Evolutionary conservation across 805 yeast genomes (phyloP).

Genomic region (Spathaspora sp.): DNA sequence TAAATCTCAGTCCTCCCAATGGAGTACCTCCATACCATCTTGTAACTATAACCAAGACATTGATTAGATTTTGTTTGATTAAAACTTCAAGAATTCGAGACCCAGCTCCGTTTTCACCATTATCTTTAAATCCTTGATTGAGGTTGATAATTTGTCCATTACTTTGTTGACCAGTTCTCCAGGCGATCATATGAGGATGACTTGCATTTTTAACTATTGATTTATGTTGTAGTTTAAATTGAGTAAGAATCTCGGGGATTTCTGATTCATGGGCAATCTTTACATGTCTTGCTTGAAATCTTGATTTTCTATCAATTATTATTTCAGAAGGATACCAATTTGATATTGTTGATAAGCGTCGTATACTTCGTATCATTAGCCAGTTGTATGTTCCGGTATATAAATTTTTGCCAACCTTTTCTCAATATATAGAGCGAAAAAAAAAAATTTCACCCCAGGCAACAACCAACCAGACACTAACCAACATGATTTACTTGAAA

Average conservation of each 20-base stretch:
- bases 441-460: neutral
- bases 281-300: constrained; percentile 62
- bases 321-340: constrained; percentile 30
- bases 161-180: constrained; percentile 48
- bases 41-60: constrained; percentile 64
- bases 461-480: neutral
- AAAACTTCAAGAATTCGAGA: constrained; percentile 48
- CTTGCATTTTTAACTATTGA: constrained; percentile 49
- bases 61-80: constrained; percentile 44
- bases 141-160: constrained; percentile 17
- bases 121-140: constrained; percentile 62
- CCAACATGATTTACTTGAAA: constrained; percentile 79
- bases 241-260: constrained; percentile 38
- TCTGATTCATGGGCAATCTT: constrained; percentile 35
- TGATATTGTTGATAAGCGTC: constrained; percentile 5
- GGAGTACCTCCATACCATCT: constrained; percentile 84
- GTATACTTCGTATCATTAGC: neutral
- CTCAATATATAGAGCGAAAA: neutral
- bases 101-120: constrained; percentile 79
- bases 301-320: constrained; percentile 51
- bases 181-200: constrained; percentile 74
- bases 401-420: neutral
- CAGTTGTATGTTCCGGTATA: neutral
- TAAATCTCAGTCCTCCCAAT: constrained; percentile 67
- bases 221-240: constrained; percentile 44